These are phyloP conservation scores for Botrytis byssoidea DNA, from an alignment of 2,329 filamentous ascomycete genomes.

Conservation along the genomic window DNA sequence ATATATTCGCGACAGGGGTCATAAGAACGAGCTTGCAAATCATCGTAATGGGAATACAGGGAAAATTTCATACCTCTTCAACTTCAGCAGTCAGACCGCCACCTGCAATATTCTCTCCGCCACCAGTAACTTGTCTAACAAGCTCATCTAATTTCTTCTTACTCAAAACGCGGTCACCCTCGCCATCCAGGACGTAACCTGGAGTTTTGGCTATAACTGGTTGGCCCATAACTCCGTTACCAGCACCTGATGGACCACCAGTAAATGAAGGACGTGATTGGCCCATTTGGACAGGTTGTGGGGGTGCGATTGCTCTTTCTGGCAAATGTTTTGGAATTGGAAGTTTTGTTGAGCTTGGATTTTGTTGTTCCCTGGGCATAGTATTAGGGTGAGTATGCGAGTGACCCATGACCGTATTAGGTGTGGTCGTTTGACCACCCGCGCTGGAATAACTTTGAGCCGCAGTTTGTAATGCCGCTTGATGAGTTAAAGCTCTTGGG, in stretches of 20 bases:
- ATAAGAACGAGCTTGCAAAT: constrained; percentile 14
- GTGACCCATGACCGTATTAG: constrained; percentile 38
- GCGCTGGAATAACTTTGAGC: constrained; percentile 39
- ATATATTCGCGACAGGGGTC: not conserved
- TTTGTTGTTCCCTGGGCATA: constrained; percentile 33
- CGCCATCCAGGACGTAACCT: constrained; percentile 82
- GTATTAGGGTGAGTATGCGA: constrained; percentile 32
- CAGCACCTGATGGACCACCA: constrained; percentile 70
- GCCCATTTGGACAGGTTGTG: constrained; percentile 71
- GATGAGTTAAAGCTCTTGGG: constrained; percentile 36
- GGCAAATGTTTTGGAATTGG: constrained; percentile 65
- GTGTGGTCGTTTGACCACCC: constrained; percentile 27
- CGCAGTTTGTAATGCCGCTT: constrained; percentile 37
- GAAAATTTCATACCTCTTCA: constrained; percentile 70
- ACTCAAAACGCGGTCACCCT: constrained; percentile 89
- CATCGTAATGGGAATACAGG: constrained; percentile 5
- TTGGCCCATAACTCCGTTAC: constrained; percentile 81
- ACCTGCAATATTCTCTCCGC: constrained; percentile 67
- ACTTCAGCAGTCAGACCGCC: constrained; percentile 83
- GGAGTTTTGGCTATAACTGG: constrained; percentile 81
- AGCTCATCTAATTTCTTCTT: constrained; percentile 98
- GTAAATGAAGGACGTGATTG: constrained; percentile 77
- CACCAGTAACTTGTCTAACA: constrained; percentile 88
- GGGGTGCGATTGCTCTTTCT: constrained; percentile 64
- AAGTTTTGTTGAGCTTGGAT: constrained; percentile 37